phyloP scores from a whole-genome alignment of 441 rosid species.

The Aleurites moluccanus region DNA sequence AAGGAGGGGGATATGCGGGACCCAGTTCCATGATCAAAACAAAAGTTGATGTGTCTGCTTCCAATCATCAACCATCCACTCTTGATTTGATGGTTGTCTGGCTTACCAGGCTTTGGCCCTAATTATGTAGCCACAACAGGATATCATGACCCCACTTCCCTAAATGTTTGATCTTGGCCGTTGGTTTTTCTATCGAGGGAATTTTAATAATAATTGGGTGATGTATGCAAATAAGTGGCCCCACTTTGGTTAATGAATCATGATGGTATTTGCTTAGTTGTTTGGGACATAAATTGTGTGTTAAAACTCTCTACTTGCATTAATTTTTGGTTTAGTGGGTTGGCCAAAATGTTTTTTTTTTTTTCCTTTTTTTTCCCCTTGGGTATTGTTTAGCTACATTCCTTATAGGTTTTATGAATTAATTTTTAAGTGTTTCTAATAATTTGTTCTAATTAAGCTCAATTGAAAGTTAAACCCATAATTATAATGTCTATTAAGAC shows the following conservation, averaged over 20 bases:
- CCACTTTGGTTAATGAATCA: conserved; percentile 25
- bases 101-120: conserved; percentile 30
- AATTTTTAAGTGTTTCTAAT: too few relatives aligned
- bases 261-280: conserved; percentile 2
- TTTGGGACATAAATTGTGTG: conserved; percentile 2
- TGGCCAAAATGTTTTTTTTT: background rate
- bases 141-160: conserved; percentile 28
- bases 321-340: background rate
- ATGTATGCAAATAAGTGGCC: conserved; percentile 9
- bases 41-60: conserved; percentile 52
- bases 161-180: conserved; percentile 8
- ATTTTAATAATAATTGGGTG: conserved; percentile 18
- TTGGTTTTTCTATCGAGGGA: background rate
- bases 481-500: too few relatives aligned
- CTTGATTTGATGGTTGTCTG: conserved; percentile 60
- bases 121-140: conserved; percentile 28
- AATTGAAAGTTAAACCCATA: too few relatives aligned
- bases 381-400: too few relatives aligned
- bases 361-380: background rate
- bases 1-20: conserved; percentile 17
- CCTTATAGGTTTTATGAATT: background rate
- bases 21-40: conserved; percentile 21
- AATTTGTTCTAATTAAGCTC: too few relatives aligned
- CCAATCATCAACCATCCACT: conserved; percentile 54
- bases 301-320: background rate